Evolutionary conservation across 208 protist species (phyloP).

Genomic region (Trypanosoma congolense): DNA sequence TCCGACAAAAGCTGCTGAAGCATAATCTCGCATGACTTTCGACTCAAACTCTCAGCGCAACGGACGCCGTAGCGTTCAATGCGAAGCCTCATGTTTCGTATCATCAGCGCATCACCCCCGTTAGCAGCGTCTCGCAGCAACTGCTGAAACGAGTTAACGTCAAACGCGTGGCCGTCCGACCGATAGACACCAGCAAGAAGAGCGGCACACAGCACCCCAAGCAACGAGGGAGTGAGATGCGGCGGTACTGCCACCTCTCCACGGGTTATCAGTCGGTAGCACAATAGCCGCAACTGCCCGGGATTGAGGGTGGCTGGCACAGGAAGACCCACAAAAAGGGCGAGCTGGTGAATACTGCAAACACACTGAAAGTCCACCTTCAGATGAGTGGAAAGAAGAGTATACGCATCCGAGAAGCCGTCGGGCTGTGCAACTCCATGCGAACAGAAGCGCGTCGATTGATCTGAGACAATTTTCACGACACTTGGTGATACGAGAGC

Average conservation of each 20-base stretch:
- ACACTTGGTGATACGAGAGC: conserved; percentile 12
- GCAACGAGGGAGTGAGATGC: background rate
- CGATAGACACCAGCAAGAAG: conserved; percentile 4
- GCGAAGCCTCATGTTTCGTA: conserved; percentile 16
- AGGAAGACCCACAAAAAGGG: conserved; percentile 25
- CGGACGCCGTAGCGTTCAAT: conserved; percentile 15
- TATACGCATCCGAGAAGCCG: background rate
- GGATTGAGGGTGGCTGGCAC: background rate
- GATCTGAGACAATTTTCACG: conserved; percentile 14
- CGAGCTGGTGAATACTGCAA: conserved; percentile 18
- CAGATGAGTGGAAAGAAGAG: conserved; percentile 6
- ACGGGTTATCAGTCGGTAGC: conserved; percentile 7
- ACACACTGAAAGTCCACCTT: conserved; percentile 12
- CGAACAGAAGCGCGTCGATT: no score
- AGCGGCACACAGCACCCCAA: conserved; percentile 12
- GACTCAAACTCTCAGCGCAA: background rate
- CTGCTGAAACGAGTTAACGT: background rate
- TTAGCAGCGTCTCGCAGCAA: conserved; percentile 4
- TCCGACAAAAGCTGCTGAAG: conserved; percentile 5
- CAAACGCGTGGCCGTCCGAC: conserved; percentile 1
- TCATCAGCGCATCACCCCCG: conserved; percentile 4
- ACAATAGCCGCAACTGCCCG: conserved; percentile 1
- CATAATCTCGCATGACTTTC: background rate
- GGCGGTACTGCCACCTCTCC: background rate
- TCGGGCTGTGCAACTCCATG: no score